phyloP scores from a whole-genome alignment of 2,329 filamentous ascomycete genomes.

The Ophiostoma pallidulum region DNA sequence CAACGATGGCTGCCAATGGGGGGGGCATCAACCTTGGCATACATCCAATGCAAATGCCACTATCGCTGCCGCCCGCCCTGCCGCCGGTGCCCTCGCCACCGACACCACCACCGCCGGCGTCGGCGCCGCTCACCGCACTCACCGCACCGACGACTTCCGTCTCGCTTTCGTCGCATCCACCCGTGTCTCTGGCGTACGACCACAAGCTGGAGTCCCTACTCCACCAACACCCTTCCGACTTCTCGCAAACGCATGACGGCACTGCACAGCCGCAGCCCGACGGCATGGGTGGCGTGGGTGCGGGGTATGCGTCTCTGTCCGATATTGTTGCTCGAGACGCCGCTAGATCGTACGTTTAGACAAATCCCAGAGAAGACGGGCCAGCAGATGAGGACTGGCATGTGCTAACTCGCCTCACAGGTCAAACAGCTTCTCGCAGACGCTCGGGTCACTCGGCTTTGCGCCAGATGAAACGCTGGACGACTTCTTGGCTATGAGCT shows the following conservation, averaged over 20 bases:
- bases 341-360: slow-evolving; percentile 24
- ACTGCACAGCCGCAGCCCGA: not conserved
- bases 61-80: slow-evolving; percentile 1
- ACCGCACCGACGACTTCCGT: not conserved
- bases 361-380: too few relatives aligned
- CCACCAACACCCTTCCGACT: slow-evolving; percentile 12
- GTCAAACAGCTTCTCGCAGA: slow-evolving; percentile 26
- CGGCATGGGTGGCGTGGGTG: not conserved
- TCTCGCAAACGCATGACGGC: slow-evolving; percentile 17
- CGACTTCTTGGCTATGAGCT: slow-evolving; percentile 29
- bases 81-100: not conserved
- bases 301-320: slow-evolving; percentile 20
- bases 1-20: not conserved
- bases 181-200: not conserved
- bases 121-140: not conserved
- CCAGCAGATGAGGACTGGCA: too few relatives aligned
- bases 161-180: not conserved
- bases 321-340: slow-evolving; percentile 29
- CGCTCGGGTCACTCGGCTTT: slow-evolving; percentile 28
- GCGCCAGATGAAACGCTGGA: slow-evolving; percentile 28
- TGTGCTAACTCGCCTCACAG: slow-evolving; percentile 17
- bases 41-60: not conserved
- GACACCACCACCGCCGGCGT: not conserved
- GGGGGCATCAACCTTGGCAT: not conserved
- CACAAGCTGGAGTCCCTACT: slow-evolving; percentile 1